Conservation (phyloP, 2,329 filamentous ascomycete genomes). For the Escovopsis sp. region DNA sequence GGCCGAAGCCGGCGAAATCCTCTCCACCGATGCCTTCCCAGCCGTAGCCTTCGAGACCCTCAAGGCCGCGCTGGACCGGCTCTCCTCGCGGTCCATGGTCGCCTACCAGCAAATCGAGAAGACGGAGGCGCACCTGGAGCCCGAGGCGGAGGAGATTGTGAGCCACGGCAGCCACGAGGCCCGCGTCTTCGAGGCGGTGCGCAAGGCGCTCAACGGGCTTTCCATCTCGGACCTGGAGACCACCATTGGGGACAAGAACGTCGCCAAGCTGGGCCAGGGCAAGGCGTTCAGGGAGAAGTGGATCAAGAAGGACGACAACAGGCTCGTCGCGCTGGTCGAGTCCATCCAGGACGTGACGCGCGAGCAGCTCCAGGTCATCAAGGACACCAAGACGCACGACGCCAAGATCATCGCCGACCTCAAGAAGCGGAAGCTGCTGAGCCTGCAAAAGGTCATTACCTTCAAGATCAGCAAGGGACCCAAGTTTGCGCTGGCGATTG, state of each 20-base stretch:
- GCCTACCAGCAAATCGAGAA: constrained; percentile 69
- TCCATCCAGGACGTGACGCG: constrained; percentile 68
- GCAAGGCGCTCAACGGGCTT: constrained; percentile 61
- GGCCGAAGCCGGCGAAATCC: constrained; percentile 46
- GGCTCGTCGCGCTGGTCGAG: constrained; percentile 43
- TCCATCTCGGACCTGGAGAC: constrained; percentile 60
- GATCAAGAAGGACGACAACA: constrained; percentile 49
- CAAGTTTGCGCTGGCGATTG: constrained; percentile 78
- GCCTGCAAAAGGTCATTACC: constrained; percentile 66
- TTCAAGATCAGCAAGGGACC: constrained; percentile 75
- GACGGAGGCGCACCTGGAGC: constrained; percentile 62
- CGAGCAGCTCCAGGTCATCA: constrained; percentile 59
- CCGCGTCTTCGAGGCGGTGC: constrained; percentile 63
- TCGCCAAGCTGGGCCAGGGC: constrained; percentile 74
- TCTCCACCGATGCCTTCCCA: constrained; percentile 58
- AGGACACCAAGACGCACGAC: constrained; percentile 57
- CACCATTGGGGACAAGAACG: constrained; percentile 57
- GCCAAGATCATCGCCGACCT: constrained; percentile 65
- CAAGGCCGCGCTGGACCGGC: constrained; percentile 78
- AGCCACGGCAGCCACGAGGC: constrained; percentile 69
- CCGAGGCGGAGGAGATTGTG: constrained; percentile 58
- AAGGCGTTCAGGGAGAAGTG: constrained; percentile 80
- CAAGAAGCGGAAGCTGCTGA: constrained; percentile 84
- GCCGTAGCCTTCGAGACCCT: constrained; percentile 49
- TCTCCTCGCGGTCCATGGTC: constrained; percentile 75